Evolutionary conservation across 2,329 filamentous ascomycete genomes (phyloP), one percentile per base, ranked within the genome.

Genomic region (Talaromyces sp.): DNA sequence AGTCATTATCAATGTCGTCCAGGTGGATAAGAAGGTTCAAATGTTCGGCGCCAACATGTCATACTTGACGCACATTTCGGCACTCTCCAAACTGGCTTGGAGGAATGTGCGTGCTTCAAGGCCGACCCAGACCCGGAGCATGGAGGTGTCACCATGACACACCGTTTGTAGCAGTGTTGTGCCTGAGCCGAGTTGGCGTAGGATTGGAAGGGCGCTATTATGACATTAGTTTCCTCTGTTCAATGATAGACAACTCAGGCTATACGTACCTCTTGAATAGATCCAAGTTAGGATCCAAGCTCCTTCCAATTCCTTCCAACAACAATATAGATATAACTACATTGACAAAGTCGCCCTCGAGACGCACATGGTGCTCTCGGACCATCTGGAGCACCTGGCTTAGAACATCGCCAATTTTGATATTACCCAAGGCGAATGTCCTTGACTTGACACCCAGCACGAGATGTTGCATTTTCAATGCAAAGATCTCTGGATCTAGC

Each of bases 341-440:
- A 74, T 99, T 99, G 74, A 99, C 93, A 74, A 98, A 99, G 76
- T 99, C 95, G 9, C 95, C 95, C 78, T 99, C 95, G 60, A 99
- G 85, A 9, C 95, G 86, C 3, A 99, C 95, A 74, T 99, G 95
- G 75, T 99, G 95, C 10, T 84, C 82, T 63, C 95, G 87, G 35
- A 99, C 95, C 93, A 99, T 97, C 66, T 85, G 85, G 52, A 99
- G 82, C 0, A 98, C 95, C 71, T 96, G 87, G 73, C 95, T 93
- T 35, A 99, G 79, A 22, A 99, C 93, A 71, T 99, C 95, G 11
- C 95, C 95, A 68, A 99, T 97, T 80, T 93, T 96, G 79, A 99
- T 90, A 73, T 92, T 97, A 4, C 94, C 94, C 0, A 99, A 84
- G 0, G 95, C 93, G 64, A 99, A 89, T 0, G 95, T 99, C 49